Conservation (phyloP, 768 basidiomycete genomes). For the Pulveroboletus sp. region DNA sequence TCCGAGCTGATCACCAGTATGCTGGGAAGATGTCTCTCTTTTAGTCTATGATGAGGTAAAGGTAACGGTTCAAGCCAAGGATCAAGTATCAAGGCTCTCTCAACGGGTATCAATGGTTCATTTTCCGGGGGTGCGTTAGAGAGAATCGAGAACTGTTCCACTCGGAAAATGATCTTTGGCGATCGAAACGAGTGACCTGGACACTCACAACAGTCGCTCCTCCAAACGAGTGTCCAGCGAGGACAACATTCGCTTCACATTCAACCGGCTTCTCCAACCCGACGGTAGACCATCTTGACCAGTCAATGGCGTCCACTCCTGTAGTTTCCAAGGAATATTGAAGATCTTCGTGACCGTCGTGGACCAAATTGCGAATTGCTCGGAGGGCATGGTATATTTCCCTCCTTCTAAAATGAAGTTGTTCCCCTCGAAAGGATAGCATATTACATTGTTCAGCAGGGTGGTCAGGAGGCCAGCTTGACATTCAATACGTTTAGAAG, state of each 20-base stretch:
- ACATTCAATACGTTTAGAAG: neutral
- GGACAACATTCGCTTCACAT: slow-evolving; percentile 34
- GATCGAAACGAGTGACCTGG: neutral
- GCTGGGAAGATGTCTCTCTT: slow-evolving; percentile 27
- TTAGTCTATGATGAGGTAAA: slow-evolving; percentile 14
- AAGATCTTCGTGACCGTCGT: slow-evolving; percentile 23
- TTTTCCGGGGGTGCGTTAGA: slow-evolving; percentile 45
- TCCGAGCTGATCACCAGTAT: slow-evolving; percentile 76
- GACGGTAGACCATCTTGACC: slow-evolving; percentile 40
- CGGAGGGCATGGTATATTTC: slow-evolving; percentile 67
- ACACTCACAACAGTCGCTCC: slow-evolving; percentile 49
- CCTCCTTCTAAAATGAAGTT: slow-evolving; percentile 64
- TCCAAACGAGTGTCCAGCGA: slow-evolving; percentile 58
- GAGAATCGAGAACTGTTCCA: slow-evolving; percentile 51
- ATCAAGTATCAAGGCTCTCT: slow-evolving; percentile 64
- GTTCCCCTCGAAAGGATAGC: slow-evolving; percentile 59
- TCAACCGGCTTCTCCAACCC: slow-evolving; percentile 25
- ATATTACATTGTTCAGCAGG: slow-evolving; percentile 25
- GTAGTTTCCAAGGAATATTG: slow-evolving; percentile 35
- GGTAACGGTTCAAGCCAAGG: slow-evolving; percentile 84
- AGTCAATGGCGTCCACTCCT: slow-evolving; percentile 36
- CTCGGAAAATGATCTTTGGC: neutral
- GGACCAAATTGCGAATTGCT: slow-evolving; percentile 56
- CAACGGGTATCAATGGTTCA: slow-evolving; percentile 48
- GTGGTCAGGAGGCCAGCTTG: slow-evolving; percentile 25